Base-by-base conservation (phyloP, 2,329 filamentous ascomycete genomes). In the Stagonosporopsis rhizophila region DNA sequence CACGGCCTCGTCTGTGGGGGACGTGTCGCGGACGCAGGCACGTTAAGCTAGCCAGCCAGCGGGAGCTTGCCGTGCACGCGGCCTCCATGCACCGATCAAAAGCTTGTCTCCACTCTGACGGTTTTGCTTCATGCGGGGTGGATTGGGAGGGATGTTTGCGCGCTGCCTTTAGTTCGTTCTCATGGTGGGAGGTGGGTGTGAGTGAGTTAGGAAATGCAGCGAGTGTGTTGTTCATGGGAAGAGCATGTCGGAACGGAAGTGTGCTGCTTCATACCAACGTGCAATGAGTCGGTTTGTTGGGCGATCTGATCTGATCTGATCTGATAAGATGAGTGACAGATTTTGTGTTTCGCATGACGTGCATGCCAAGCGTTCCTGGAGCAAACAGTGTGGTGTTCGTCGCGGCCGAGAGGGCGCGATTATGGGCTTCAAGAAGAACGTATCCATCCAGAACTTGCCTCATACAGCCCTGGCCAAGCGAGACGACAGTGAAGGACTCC, bases 1-100 rank as follows among this genome's bases (percentile, higher is more conserved):
- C 35, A 44, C 35, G 28, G 52, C 32, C 35, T 34, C 46, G 48
- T 51, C 47, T 44, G 41, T 42, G 44, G 47, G 30, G 35, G 15
- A n/a, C 14, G 57, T 41, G 56, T 38, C 38, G 65, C 52, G 58
- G 52, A 52, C 55, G 62, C 52, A 55, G 41, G 46, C 41, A 42
- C 61, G 44, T 53, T 45, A 58, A 66, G 59, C 64, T 62, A 66
- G 58, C 64, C 61, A 65, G 64, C 60, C 61, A 65, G 64, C 60
- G 66, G 64, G 60, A 56, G 51, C 46, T 51, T 50, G 51, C 58
- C 45, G 56, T 45, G 48, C 52, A 56, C 40, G 46, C 52, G 55
- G n/a, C 58, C 44, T 22, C 42, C 59, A 50, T 48, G 44, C 48
- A 38, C 46, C 49, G 53, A 51, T 60, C 54, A 17, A 62, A 66